A percentile compares a stretch with the other conserved stretches of the same genome.
Conservation (phyloP, 2,329 filamentous ascomycete genomes). For the Trichoderma sp. region DNA sequence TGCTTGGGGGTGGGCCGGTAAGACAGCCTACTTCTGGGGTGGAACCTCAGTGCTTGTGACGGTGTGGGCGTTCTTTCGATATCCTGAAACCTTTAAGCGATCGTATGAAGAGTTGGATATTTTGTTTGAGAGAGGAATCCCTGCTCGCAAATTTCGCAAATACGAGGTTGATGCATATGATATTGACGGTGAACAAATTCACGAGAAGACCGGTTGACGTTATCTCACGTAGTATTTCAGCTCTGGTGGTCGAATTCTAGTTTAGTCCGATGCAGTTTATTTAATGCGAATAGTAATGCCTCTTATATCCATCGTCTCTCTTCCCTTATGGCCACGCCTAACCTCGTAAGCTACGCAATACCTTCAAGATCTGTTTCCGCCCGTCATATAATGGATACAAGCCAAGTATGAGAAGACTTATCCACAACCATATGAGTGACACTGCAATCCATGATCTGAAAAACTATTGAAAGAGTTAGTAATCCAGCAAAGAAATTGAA, state of each 20-base stretch:
- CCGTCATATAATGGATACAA: constrained; percentile 2
- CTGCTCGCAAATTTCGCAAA: constrained; percentile 34
- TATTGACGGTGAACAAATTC: background rate
- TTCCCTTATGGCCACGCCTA: background rate
- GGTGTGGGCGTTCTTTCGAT: constrained; percentile 48
- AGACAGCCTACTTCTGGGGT: constrained; percentile 46
- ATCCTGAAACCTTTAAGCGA: constrained; percentile 53
- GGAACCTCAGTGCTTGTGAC: constrained; percentile 47
- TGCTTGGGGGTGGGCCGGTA: constrained; percentile 48
- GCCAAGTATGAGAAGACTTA: background rate
- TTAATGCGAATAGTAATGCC: background rate
- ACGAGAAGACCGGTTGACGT: background rate
- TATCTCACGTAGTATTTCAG: too few relatives aligned
- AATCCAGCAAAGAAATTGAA: rapidly evolving
- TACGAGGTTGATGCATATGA: constrained; percentile 8
- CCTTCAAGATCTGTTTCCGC: background rate
- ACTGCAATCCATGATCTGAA: constrained; percentile 8
- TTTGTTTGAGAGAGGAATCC: constrained; percentile 32
- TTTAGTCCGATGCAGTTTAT: background rate
- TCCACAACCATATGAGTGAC: constrained; percentile 9
- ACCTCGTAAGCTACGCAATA: background rate
- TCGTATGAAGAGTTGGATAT: constrained; percentile 42
- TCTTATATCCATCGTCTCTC: background rate
- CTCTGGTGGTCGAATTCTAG: background rate
- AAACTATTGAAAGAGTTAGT: background rate